These are phyloP conservation scores for Elsinoe necatrix DNA, from an alignment of 2,329 filamentous ascomycete genomes.

Conservation along the genomic window DNA sequence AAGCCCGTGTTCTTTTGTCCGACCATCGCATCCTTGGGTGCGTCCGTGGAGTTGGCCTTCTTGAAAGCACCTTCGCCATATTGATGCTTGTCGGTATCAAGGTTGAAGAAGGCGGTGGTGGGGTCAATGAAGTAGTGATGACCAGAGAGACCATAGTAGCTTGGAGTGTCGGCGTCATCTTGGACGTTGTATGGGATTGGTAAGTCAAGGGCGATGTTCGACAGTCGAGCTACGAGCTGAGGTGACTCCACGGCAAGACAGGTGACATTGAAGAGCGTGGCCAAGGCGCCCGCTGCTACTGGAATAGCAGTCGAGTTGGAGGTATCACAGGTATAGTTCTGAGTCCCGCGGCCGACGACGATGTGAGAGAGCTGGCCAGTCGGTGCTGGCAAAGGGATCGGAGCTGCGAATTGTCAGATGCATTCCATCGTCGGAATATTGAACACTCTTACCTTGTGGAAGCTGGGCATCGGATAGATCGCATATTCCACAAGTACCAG, in stretches of 20 bases:
- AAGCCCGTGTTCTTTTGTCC: slow-evolving; percentile 53
- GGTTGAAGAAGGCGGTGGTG: slow-evolving; percentile 70
- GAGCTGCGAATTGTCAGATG: slow-evolving; percentile 20
- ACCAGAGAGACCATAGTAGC: slow-evolving; percentile 58
- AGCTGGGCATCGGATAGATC: slow-evolving; percentile 21
- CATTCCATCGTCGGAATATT: not conserved
- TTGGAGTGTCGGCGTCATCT: slow-evolving; percentile 38
- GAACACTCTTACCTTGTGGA: slow-evolving; percentile 19
- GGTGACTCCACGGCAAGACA: slow-evolving; percentile 67
- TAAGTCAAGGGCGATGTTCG: slow-evolving; percentile 60
- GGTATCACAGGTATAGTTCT: slow-evolving; percentile 81
- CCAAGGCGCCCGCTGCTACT: slow-evolving; percentile 61
- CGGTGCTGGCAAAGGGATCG: slow-evolving; percentile 50
- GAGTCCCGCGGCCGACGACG: slow-evolving; percentile 75
- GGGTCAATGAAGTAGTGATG: slow-evolving; percentile 70
- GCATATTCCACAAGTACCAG: slow-evolving; percentile 19
- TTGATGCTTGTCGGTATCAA: slow-evolving; percentile 48
- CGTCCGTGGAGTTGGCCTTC: slow-evolving; percentile 53
- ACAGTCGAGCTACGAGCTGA: slow-evolving; percentile 55
- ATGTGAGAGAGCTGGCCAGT: slow-evolving; percentile 64
- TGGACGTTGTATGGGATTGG: slow-evolving; percentile 38
- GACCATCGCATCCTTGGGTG: slow-evolving; percentile 52
- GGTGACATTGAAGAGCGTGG: slow-evolving; percentile 78
- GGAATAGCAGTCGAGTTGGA: slow-evolving; percentile 53
- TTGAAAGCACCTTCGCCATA: slow-evolving; percentile 55